These are phyloP conservation scores for Trichoderma sp. DNA, from an alignment of 2,329 filamentous ascomycete species.

Conservation along the genomic window DNA sequence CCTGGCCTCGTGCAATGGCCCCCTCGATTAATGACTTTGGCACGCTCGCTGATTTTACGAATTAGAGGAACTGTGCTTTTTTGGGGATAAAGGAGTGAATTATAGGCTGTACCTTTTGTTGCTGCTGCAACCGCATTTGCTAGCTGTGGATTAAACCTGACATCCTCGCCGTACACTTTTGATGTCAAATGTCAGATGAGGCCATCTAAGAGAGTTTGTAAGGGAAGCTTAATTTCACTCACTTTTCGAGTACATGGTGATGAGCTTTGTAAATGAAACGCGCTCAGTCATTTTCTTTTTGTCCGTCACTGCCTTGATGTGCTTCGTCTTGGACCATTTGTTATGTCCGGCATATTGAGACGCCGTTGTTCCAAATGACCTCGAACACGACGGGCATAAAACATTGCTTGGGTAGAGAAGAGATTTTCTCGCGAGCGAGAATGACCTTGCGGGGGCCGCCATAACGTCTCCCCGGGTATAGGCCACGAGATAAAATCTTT, in stretches of 20 bases:
- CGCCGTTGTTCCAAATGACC: conserved; percentile 46
- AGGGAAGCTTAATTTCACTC: conserved; percentile 27
- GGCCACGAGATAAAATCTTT: not conserved
- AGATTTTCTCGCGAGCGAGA: not conserved
- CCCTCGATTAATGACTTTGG: conserved; percentile 81
- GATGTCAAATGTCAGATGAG: not conserved
- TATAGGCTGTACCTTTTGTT: conserved; percentile 62
- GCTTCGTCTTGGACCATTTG: conserved; percentile 94
- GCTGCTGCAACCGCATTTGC: conserved; percentile 69
- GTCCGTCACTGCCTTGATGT: conserved; percentile 88
- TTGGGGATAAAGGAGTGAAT: not conserved
- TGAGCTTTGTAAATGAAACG: conserved; percentile 64
- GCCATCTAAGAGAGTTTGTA: not conserved
- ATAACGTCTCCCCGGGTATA: not conserved
- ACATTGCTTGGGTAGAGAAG: not conserved
- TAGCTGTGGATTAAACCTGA: conserved; percentile 71
- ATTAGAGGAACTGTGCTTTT: not conserved
- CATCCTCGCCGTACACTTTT: conserved; percentile 71
- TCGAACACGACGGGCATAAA: conserved; percentile 48
- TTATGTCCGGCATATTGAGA: conserved; percentile 67
- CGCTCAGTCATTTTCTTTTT: conserved; percentile 72
- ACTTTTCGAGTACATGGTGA: conserved; percentile 74
- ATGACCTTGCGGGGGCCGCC: not conserved
- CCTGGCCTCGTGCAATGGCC: conserved; percentile 85
- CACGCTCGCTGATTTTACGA: conserved; percentile 54